Percentiles rank a stretch among this genome's conserved stretches.
phyloP scores from a whole-genome alignment of 352 stramenopile genomes.

The Globisporangium sylvaticum region DNA sequence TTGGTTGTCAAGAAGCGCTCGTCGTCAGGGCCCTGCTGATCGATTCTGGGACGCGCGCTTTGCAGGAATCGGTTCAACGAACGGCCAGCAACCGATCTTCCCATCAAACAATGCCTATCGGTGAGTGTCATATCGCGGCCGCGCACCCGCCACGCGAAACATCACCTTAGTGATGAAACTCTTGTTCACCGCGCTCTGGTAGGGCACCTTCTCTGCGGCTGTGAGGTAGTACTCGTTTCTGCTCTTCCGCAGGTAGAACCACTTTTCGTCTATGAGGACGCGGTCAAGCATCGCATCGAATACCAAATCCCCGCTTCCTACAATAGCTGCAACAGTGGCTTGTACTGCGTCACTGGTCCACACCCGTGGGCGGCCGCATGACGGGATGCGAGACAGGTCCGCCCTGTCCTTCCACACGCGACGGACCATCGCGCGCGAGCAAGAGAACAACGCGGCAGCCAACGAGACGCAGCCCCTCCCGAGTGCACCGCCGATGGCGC shows the following conservation, averaged over 20 bases:
- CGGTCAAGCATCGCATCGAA: not conserved
- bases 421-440: too few species aligned
- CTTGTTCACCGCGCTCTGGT: slow-evolving; percentile 16
- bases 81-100: slow-evolving; percentile 13
- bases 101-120: slow-evolving; percentile 3
- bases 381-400: too few species aligned
- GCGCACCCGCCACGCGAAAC: slow-evolving; percentile 19
- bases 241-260: slow-evolving; percentile 23
- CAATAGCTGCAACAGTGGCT: too few species aligned
- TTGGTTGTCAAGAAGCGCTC: not conserved
- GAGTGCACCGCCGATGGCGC: too few species aligned
- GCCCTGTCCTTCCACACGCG: too few species aligned
- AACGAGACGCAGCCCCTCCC: too few species aligned
- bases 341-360: too few species aligned
- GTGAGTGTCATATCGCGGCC: slow-evolving; percentile 4
- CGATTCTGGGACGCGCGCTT: not conserved
- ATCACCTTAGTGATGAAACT: slow-evolving; percentile 28
- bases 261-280: slow-evolving; percentile 26
- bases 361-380: too few species aligned
- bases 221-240: slow-evolving; percentile 15
- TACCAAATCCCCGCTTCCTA: too few species aligned
- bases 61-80: not conserved
- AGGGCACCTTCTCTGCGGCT: slow-evolving; percentile 9
- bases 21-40: not conserved
- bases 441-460: too few species aligned